These are phyloP conservation scores for Sphaerostilbella broomeana DNA, from an alignment of 2,329 filamentous ascomycete species.

Conservation along the genomic window DNA sequence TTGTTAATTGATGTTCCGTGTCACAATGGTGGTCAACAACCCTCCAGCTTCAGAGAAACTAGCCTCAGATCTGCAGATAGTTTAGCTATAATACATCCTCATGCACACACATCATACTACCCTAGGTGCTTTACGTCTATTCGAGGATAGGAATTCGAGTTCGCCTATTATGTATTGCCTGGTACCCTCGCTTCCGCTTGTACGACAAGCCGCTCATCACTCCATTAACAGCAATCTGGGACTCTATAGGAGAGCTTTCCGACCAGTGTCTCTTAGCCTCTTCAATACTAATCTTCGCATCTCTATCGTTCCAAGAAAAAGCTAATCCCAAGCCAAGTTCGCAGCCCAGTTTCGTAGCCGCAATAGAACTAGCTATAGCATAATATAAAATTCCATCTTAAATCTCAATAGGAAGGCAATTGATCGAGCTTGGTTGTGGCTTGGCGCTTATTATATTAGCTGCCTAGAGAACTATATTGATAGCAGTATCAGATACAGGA, in stretches of 20 bases:
- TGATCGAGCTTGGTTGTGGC: conserved; percentile 7
- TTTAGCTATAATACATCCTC: too few relatives aligned
- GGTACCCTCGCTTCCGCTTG: conserved; percentile 7
- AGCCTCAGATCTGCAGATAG: too few relatives aligned
- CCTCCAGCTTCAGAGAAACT: too few relatives aligned
- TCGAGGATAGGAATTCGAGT: not conserved
- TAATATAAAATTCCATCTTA: conserved; percentile 15
- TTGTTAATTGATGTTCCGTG: too few relatives aligned
- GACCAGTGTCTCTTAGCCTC: conserved; percentile 13
- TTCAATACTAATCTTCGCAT: conserved; percentile 13
- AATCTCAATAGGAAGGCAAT: conserved; percentile 17
- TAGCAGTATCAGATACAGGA: conserved; percentile 11
- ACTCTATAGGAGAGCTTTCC: conserved; percentile 14
- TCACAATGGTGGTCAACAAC: too few relatives aligned
- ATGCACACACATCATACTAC: too few relatives aligned
- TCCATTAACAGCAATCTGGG: conserved; percentile 13
- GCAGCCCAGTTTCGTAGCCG: conserved; percentile 14
- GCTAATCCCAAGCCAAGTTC: conserved; percentile 12
- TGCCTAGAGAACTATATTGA: conserved; percentile 18
- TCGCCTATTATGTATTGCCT: not conserved
- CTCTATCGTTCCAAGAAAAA: conserved; percentile 13
- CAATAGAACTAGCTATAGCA: conserved; percentile 7
- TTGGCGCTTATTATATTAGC: conserved; percentile 1
- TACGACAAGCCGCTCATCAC: conserved; percentile 15
- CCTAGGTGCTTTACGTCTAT: too few relatives aligned